Conservation (phyloP, 768 basidiomycete species). For the Agaricus blazei region DNA sequence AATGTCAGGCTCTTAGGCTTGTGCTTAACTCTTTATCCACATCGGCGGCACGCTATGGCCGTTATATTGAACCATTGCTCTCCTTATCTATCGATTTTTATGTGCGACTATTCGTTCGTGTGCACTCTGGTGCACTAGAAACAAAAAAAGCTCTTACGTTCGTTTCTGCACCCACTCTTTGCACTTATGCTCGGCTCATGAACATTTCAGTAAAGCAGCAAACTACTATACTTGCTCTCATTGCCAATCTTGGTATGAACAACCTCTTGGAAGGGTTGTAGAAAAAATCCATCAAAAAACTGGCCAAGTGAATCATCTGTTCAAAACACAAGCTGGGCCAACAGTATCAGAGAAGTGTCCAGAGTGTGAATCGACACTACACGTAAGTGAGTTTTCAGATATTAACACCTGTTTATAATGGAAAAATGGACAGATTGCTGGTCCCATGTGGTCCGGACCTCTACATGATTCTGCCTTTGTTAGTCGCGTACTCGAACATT, state of each 20-base stretch:
- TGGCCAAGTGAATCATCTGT: conserved; percentile 55
- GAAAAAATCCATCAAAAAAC: conserved; percentile 54
- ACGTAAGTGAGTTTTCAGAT: conserved; percentile 45
- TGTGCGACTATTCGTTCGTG: conserved; percentile 82
- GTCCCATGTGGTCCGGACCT: conserved; percentile 95
- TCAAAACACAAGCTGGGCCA: conserved; percentile 72
- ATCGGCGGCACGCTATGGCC: conserved; percentile 88
- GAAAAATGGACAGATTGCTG: conserved; percentile 58
- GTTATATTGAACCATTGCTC: conserved; percentile 83
- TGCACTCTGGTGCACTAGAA: conserved; percentile 68
- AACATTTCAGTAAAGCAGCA: conserved; percentile 69
- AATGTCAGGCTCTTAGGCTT: conserved; percentile 76
- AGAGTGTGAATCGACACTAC: conserved; percentile 74
- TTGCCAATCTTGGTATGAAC: conserved; percentile 80
- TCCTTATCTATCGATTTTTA: conserved; percentile 98
- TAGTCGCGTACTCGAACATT: conserved; percentile 65
- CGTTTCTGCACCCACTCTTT: conserved; percentile 18
- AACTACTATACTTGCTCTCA: conserved; percentile 78
- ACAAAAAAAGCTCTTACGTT: conserved; percentile 83
- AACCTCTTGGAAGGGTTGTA: conserved; percentile 74
- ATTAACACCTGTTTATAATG: neutral
- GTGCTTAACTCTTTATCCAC: conserved; percentile 84
- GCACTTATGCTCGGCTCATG: conserved; percentile 6
- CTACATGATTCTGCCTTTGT: conserved; percentile 79
- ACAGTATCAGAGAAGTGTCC: conserved; percentile 64